Base-by-base conservation (phyloP, 1,284 basidiomycete species). In the Pyrrhoderma noxium region DNA sequence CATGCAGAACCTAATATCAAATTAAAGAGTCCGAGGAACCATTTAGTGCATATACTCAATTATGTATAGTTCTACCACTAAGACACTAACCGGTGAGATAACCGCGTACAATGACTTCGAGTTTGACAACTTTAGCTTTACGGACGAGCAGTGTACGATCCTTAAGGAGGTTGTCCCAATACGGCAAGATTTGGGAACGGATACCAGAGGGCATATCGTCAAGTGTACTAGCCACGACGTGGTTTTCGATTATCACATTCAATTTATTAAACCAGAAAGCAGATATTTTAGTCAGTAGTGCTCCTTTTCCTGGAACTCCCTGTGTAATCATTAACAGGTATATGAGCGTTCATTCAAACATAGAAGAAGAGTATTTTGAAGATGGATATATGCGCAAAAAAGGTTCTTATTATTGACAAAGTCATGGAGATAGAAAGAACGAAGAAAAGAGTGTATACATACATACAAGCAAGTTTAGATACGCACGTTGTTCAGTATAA, bases 41-140 rank as follows among this genome's bases (percentile, higher is more conserved):
- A n/a, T n/a, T n/a, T n/a, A n/a, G n/a, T n/a, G n/a, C n/a, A n/a
- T n/a, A n/a, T n/a, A n/a, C n/a, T n/a, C n/a, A n/a, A n/a, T n/a
- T n/a, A n/a, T n/a, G n/a, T n/a, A n/a, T n/a, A n/a, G n/a, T n/a
- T n/a, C n/a, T n/a, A n/a, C n/a, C n/a, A n/a, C n/a, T n/a, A n/a
- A n/a, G n/a, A n/a, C n/a, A n/a, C n/a, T n/a, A n/a, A 88, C 94
- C 94, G 23, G 95, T 91, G 55, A 99, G 76, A 69, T 99, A 99
- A 3, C 95, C 95, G 55, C 96, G 74, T 13, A 99, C 95, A 61
- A 99, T 99, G 2, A 90, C 93, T 68, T 99, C 96, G n/a, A 99
- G 77, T 42, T 91, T 92, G 25, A 99, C 73, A 14, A 99, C 89
- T 63, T 87, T 77, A 7, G 93, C 94, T 62, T 87, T 93, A 64